Conservation (phyloP, 2,329 filamentous ascomycete species). For the Epichloe festucae region DNA sequence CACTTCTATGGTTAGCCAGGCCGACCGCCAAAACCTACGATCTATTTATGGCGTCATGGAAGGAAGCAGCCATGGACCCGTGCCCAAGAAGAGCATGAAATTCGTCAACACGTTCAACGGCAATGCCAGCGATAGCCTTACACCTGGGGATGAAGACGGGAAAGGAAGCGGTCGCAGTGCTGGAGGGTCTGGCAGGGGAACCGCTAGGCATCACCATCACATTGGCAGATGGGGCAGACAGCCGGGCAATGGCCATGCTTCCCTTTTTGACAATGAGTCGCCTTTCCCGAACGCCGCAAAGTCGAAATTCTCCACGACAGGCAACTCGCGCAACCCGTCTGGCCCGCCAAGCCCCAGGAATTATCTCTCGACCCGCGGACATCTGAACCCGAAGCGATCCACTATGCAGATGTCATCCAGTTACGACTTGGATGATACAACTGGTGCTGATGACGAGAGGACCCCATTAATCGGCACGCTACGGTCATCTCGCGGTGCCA, state of each 20-base stretch:
- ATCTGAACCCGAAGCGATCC: slow-evolving; percentile 31
- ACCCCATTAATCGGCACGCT: slow-evolving; percentile 61
- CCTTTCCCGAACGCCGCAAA: slow-evolving; percentile 59
- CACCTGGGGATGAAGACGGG: slow-evolving; percentile 52
- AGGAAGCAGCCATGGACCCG: slow-evolving; percentile 29
- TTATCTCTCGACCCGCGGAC: slow-evolving; percentile 24
- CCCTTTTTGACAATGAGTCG: slow-evolving; percentile 64
- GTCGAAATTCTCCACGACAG: slow-evolving; percentile 39
- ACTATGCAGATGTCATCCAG: slow-evolving; percentile 46
- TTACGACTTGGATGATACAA: slow-evolving; percentile 72
- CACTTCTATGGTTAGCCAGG: slow-evolving; percentile 66
- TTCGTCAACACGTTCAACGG: slow-evolving; percentile 72
- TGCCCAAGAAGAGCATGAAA: slow-evolving; percentile 81
- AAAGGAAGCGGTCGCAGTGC: slow-evolving; percentile 48
- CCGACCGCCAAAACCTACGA: slow-evolving; percentile 45
- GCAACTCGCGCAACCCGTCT: slow-evolving; percentile 44
- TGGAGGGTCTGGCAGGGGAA: slow-evolving; percentile 49
- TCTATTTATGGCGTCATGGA: slow-evolving; percentile 59
- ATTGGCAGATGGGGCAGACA: slow-evolving; percentile 62
- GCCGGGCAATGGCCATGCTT: slow-evolving; percentile 53
- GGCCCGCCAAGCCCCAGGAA: slow-evolving; percentile 59
- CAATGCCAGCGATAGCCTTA: slow-evolving; percentile 37
- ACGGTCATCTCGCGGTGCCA: slow-evolving; percentile 44
- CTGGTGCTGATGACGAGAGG: slow-evolving; percentile 72
- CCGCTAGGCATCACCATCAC: slow-evolving; percentile 62